Evolutionary conservation across 805 yeast genomes (phyloP).

Genomic region (Candida montana): DNA sequence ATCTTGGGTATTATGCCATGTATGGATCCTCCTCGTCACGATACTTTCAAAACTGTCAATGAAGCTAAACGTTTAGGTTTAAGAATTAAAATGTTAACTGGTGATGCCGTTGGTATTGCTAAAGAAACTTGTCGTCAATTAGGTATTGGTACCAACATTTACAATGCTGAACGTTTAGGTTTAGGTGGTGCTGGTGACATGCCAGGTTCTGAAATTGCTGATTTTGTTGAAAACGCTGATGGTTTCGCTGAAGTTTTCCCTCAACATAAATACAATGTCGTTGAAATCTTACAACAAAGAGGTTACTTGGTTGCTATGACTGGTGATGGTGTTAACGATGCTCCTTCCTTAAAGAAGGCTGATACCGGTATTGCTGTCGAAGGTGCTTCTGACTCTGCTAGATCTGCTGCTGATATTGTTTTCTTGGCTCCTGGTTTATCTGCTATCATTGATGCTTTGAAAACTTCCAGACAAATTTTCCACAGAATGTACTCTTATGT

Average conservation of each 20-base stretch:
- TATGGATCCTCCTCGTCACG: slow-evolving; percentile 99
- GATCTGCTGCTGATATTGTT: slow-evolving; percentile 95
- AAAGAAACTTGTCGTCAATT: slow-evolving; percentile 97
- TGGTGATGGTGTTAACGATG: slow-evolving; percentile 99
- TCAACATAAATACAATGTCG: slow-evolving; percentile 94
- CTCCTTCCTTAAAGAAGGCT: slow-evolving; percentile 95
- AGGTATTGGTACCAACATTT: slow-evolving; percentile 94
- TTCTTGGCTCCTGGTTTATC: slow-evolving; percentile 94
- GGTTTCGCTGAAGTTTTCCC: slow-evolving; percentile 99
- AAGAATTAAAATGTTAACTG: slow-evolving; percentile 96
- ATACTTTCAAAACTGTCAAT: slow-evolving; percentile 88
- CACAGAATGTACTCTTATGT: slow-evolving; percentile 98
- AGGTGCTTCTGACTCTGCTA: slow-evolving; percentile 96
- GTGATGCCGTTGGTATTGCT: slow-evolving; percentile 99
- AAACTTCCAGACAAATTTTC: slow-evolving; percentile 95
- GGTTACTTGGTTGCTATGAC: slow-evolving; percentile 98
- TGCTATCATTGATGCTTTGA: slow-evolving; percentile 90
- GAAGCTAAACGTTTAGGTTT: slow-evolving; percentile 91
- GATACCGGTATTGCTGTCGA: slow-evolving; percentile 97
- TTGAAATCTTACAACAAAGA: slow-evolving; percentile 90
- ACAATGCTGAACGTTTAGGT: slow-evolving; percentile 96
- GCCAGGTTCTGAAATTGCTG: slow-evolving; percentile 97
- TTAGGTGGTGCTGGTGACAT: slow-evolving; percentile 88
- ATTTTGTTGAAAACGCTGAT: slow-evolving; percentile 95
- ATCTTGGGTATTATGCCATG: slow-evolving; percentile 97